These are phyloP conservation scores for Bromus sterilis DNA, from an alignment of 176 grass and related monocot genomes.

Conservation along the genomic window DNA sequence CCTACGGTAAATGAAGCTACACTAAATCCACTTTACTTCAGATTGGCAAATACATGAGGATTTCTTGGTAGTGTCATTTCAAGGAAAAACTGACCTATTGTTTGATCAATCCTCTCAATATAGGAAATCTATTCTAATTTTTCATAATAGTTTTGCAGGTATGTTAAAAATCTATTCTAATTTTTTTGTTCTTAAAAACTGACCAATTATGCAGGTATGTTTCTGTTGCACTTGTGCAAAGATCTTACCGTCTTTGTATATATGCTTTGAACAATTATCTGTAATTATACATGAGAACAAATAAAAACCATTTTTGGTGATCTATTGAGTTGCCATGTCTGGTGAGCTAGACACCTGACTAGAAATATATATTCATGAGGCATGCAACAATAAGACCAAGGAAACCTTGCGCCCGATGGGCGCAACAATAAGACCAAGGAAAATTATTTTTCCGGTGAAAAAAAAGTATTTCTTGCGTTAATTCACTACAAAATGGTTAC, in stretches of 20 bases:
- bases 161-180: no score
- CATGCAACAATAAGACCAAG: no score
- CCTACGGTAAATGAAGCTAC: constrained; percentile 44
- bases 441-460: no score
- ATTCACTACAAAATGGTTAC: no score
- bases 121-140: no score
- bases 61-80: background rate
- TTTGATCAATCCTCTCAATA: no score
- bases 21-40: background rate
- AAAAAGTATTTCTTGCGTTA: no score
- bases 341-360: background rate
- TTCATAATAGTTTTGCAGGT: no score
- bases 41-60: background rate
- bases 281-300: background rate
- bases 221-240: background rate
- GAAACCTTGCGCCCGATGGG: no score
- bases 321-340: background rate
- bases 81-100: no score
- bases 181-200: no score
- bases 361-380: background rate
- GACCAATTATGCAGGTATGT: constrained; percentile 81
- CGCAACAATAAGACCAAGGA: no score
- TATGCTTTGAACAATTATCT: background rate
- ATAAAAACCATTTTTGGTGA: background rate
- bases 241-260: background rate